Percentiles rank a stretch among this genome's conserved stretches.
Conservation (phyloP, 108 stramenopile species). For the Epipyxis sp. region DNA sequence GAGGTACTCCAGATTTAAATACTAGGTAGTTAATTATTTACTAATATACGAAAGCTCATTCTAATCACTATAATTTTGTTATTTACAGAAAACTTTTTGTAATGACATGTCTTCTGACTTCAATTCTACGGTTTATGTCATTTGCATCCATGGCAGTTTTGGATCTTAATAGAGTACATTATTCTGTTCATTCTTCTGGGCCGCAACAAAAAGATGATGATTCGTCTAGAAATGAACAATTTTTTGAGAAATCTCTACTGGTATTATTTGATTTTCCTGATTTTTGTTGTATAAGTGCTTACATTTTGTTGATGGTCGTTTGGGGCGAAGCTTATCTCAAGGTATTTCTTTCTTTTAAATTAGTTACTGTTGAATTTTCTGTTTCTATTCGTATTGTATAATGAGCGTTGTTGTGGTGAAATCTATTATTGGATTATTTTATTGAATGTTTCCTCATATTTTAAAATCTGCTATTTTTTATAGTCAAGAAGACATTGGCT, state of each 20-base stretch:
- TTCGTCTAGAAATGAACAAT: slow-evolving; percentile 47
- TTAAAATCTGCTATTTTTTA: too few species aligned
- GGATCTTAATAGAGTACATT: slow-evolving; percentile 68
- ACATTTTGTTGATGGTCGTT: slow-evolving; percentile 71
- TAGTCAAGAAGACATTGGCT: slow-evolving; percentile 69
- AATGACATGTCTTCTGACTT: slow-evolving; percentile 67
- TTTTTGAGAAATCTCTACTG: slow-evolving; percentile 73
- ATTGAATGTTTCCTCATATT: too few species aligned
- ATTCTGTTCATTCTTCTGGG: slow-evolving; percentile 57
- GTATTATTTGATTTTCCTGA: slow-evolving; percentile 81
- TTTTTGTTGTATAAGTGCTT: slow-evolving; percentile 74
- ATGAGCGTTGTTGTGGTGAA: too few species aligned
- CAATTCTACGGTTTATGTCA: slow-evolving; percentile 70
- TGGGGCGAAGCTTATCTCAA: slow-evolving; percentile 79
- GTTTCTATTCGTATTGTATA: too few species aligned
- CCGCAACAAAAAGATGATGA: slow-evolving; percentile 11
- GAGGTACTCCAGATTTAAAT: slow-evolving; percentile 39
- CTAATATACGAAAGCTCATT: too few species aligned
- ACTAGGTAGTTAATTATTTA: too few species aligned
- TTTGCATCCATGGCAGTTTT: slow-evolving; percentile 72
- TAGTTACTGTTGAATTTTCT: too few species aligned
- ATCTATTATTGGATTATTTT: too few species aligned
- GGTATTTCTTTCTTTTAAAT: too few species aligned
- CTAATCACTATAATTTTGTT: too few species aligned
- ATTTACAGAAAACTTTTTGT: slow-evolving; percentile 76